phyloP scores from a whole-genome alignment of 352 stramenopile species.

The Phytophthora aleatoria region DNA sequence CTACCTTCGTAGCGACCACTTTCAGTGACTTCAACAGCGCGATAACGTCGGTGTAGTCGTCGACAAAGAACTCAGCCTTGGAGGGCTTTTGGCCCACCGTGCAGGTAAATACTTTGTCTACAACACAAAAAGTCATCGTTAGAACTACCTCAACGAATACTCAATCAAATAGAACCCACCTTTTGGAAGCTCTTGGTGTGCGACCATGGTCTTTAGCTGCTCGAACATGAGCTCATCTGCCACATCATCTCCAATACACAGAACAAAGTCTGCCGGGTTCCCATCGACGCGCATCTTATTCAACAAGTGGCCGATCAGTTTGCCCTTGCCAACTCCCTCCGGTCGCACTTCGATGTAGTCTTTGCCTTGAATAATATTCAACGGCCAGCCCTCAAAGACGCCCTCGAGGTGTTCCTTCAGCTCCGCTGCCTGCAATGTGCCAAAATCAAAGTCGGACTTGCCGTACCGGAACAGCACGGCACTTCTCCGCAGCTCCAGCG shows the following conservation, averaged over 20 bases:
- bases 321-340: slow-evolving; percentile 97
- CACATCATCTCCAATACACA: slow-evolving; percentile 98
- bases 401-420: slow-evolving; percentile 97
- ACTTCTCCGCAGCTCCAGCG: slow-evolving; percentile 97
- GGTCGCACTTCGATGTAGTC: slow-evolving; percentile 99
- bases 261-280: slow-evolving; percentile 93
- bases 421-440: slow-evolving; percentile 95
- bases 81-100: slow-evolving; percentile 98
- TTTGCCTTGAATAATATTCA: slow-evolving; percentile 87
- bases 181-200: slow-evolving; percentile 43
- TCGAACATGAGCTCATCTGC: slow-evolving; percentile 98
- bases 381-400: slow-evolving; percentile 85
- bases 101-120: slow-evolving; percentile 93
- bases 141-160: not conserved
- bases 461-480: slow-evolving; percentile 98
- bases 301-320: slow-evolving; percentile 94
- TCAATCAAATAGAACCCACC: slow-evolving; percentile 26
- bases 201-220: slow-evolving; percentile 59
- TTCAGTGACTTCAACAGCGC: slow-evolving; percentile 88
- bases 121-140: slow-evolving; percentile 20
- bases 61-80: slow-evolving; percentile 96
- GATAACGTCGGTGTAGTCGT: slow-evolving; percentile 96
- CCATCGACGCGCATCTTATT: slow-evolving; percentile 63
- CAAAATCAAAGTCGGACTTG: slow-evolving; percentile 99
- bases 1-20: slow-evolving; percentile 77